Base-by-base conservation (phyloP, 495 filamentous ascomycete genomes). In the Daldinia caldariorum region DNA sequence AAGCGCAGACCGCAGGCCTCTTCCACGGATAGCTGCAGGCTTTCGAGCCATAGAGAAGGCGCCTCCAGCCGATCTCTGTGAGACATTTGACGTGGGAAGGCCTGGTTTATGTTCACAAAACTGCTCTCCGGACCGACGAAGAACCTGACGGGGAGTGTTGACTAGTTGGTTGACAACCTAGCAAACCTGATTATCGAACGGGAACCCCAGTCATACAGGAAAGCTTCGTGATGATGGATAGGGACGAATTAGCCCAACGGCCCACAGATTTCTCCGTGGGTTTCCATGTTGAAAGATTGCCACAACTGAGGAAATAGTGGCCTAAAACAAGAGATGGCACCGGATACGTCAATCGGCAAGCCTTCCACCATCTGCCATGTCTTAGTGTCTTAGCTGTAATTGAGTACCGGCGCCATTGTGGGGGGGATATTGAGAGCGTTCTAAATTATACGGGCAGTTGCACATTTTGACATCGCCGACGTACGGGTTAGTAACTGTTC, bases 31-130 rank as follows among this genome's bases (percentile, higher is more conserved):
- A 69, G 61, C n/a, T 63, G 66, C 70, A 73, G 66, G 58, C 34
- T 47, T 16, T 66, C 53, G 61, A 70, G 66, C 70, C 70, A 73
- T 66, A 73, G 66, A 70, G 61, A 70, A 43, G 14, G 38, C 66
- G 51, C 58, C 56, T 60, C 61, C 41, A 63, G 55, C 70, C 70
- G 66, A 73, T 63, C 67, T 39, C 54, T 58, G 70, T 73, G 58
- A 73, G 61, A 73, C 70, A 69, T 49, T 53, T 58, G 61, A 69
- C 62, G 66, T 70, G 61, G 61, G 70, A 61, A 56, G 57, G 65
- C 57, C 50, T 39, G 26, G 56, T 31, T 50, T 56, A 72, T 67
- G 69, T 67, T 63, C 69, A 63, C 32, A 57, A 55, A 59, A 47
- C 50, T 63, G 56, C 35, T 64, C 61, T 55, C 61, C 56, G 60